Conservation (phyloP, 208 protist species). For the Leishmania aethiopica region DNA sequence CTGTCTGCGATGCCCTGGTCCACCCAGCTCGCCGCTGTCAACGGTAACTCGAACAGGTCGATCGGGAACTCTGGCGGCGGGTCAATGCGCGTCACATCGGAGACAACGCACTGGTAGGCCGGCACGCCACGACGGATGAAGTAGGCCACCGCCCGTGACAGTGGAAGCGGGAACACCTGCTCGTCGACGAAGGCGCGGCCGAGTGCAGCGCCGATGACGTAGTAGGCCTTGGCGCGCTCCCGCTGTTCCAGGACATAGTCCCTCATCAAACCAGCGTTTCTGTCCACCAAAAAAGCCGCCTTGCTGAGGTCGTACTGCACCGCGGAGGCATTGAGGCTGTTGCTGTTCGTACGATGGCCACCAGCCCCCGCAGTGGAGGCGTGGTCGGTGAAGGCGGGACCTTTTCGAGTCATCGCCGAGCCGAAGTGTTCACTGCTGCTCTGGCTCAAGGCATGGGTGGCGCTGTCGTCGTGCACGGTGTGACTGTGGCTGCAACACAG, state of each 20-base stretch:
- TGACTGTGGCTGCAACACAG: conserved; percentile 11
- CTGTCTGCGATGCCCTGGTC: conserved; percentile 57
- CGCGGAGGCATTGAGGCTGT: not conserved
- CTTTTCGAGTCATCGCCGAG: not conserved
- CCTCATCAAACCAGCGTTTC: conserved; percentile 27
- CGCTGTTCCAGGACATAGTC: conserved; percentile 58
- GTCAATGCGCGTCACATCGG: conserved; percentile 24
- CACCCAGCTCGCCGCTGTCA: conserved; percentile 59
- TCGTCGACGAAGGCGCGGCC: conserved; percentile 82
- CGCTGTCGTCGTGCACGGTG: conserved; percentile 13
- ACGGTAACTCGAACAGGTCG: conserved; percentile 65
- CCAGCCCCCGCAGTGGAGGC: not conserved
- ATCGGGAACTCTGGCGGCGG: conserved; percentile 48
- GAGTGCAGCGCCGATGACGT: conserved; percentile 74
- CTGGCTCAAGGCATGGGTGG: not conserved
- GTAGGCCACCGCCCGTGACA: conserved; percentile 68
- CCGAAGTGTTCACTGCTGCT: not conserved
- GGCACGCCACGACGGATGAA: conserved; percentile 66
- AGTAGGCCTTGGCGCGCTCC: conserved; percentile 55
- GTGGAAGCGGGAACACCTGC: conserved; percentile 74
- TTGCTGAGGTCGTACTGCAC: conserved; percentile 17
- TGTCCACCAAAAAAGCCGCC: conserved; percentile 21
- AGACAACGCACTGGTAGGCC: conserved; percentile 33
- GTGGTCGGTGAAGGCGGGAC: not conserved
- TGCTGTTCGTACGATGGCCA: not conserved